These are phyloP conservation scores for Quercus gilva DNA, from an alignment of 306 rosid species.

Conservation along the genomic window DNA sequence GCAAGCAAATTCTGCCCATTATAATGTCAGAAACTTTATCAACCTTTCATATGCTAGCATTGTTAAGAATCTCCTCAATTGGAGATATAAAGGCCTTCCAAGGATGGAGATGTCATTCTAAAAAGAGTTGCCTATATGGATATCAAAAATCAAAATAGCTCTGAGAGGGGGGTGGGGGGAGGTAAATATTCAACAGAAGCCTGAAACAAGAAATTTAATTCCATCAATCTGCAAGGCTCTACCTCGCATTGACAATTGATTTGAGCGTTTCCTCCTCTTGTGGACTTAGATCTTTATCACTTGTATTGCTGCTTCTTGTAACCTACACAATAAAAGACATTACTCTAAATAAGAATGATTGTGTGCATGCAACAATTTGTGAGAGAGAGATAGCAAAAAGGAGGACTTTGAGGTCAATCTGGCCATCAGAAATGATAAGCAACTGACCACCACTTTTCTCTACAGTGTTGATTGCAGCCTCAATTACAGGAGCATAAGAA, in stretches of 20 bases:
- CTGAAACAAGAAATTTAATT: background rate
- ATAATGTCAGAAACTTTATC: background rate
- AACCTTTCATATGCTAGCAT: background rate
- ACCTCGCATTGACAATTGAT: conserved; percentile 80
- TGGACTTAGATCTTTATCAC: conserved; percentile 54
- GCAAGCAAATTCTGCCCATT: background rate
- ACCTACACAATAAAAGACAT: conserved; percentile 44
- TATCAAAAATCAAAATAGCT: background rate
- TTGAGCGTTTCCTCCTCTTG: conserved; percentile 77
- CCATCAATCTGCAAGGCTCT: conserved; percentile 9
- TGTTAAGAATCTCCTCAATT: background rate
- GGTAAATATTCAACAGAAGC: background rate
- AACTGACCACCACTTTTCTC: too few species aligned
- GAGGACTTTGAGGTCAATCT: too few species aligned
- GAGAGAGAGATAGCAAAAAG: background rate
- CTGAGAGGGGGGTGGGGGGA: too few species aligned
- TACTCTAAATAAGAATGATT: background rate
- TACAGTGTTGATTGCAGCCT: too few species aligned
- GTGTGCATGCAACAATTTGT: background rate
- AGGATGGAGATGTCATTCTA: background rate
- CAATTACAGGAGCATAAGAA: too few species aligned
- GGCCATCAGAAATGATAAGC: too few species aligned
- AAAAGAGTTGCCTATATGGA: background rate
- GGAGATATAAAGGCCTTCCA: too few species aligned
- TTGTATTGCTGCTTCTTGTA: conserved; percentile 47